These are phyloP conservation scores for Dioszegia crocea DNA, from an alignment of 768 basidiomycete genomes.

Conservation along the genomic window DNA sequence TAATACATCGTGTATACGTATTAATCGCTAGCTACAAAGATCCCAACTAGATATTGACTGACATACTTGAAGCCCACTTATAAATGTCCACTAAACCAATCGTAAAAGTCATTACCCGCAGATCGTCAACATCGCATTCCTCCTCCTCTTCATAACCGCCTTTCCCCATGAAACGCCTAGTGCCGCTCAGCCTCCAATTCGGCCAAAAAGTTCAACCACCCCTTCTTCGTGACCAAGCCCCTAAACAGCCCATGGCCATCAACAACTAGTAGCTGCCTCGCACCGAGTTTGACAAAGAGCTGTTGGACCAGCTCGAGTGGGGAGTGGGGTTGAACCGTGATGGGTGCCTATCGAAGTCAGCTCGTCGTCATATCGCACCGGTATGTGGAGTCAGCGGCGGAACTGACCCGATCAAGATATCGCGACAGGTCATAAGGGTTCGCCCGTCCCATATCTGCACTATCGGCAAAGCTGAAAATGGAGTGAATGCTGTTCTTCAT, in stretches of 20 bases:
- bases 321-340: slow-evolving; percentile 75
- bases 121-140: background rate
- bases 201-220: slow-evolving; percentile 81
- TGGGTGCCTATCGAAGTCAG: slow-evolving; percentile 62
- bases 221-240: slow-evolving; percentile 90
- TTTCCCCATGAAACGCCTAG: too few relatives aligned
- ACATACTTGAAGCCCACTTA: background rate
- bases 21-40: background rate
- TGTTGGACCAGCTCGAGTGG: slow-evolving; percentile 90
- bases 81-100: too few relatives aligned
- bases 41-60: background rate
- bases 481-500: slow-evolving; percentile 26
- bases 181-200: slow-evolving; percentile 54
- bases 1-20: background rate
- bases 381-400: background rate
- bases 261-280: slow-evolving; percentile 78
- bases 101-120: background rate
- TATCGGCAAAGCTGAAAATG: slow-evolving; percentile 39
- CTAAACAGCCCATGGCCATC: slow-evolving; percentile 79
- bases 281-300: slow-evolving; percentile 89
- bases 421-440: slow-evolving; percentile 64
- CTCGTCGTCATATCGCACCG: background rate
- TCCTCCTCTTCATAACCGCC: too few relatives aligned
- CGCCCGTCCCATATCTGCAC: slow-evolving; percentile 14
- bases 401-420: slow-evolving; percentile 80